Evolutionary conservation across 257 asterid genomes (phyloP), one percentile per base, ranked within the genome.

Genomic region (Coffea eugenioides): DNA sequence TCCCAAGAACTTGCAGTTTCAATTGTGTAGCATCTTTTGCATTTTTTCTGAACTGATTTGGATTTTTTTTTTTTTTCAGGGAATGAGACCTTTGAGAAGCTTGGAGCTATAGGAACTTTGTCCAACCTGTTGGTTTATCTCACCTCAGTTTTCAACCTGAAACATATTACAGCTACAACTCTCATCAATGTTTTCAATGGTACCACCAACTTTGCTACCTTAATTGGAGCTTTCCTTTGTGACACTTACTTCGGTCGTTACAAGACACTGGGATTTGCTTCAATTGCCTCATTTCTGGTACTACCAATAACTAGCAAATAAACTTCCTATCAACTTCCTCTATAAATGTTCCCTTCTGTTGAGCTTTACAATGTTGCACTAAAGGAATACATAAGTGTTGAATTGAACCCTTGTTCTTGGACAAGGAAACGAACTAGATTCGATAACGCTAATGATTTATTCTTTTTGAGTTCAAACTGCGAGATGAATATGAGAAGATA

Each of bases 241-340:
- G 97, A 92, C 89, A 88, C 97, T 65, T 91, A 85, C 59, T 92
- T 88, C 11, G 97, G 97, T 13, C 96, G 96, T 59, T 92, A 91
- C 88, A 92, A 90, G 18, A 88, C 86, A 0, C 89, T 92, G 0
- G 96, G 85, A 2, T 85, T 92, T 76, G 96, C 94, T 71, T 85
- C 97, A 34, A 13, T 93, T 61, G 85, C 95, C 64, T 93, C 97
- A 16, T 83, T 88, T 69, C 68, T 90, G 94, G 97, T 93, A 83
- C n/a, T 56, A 56, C n/a, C 20, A 56, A 56, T 16, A 56, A 56
- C 23, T 54, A 15, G 6, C 4, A 2, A 0, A 15, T 18, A 15
- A 54, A 15, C 16, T 54, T 54, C 5, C 21, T 52, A 12, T 52
- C 4, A 49, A 34, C 68, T 4, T 13, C 43, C 43, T 39, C 43